Percentiles rank a stretch among this genome's conserved stretches.
Conservation (phyloP, 176 grass and related monocot species). For the Musa itinerans region DNA sequence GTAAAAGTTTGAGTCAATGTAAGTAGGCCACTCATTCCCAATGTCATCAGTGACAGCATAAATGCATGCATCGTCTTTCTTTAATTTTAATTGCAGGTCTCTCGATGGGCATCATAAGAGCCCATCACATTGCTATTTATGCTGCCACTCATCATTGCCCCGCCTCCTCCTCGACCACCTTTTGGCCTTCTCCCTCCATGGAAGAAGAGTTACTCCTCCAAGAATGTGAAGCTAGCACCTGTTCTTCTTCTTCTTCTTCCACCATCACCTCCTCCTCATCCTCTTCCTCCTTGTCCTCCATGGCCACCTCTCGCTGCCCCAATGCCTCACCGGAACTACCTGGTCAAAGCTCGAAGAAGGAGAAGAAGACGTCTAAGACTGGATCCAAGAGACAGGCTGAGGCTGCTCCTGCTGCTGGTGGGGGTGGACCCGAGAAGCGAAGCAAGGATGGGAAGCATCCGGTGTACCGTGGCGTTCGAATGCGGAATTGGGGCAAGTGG, state of each 20-base stretch:
- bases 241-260: constrained; percentile 26
- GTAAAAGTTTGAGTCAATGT: neutral
- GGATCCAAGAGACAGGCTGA: neutral
- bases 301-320: constrained; percentile 16
- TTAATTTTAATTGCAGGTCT: neutral
- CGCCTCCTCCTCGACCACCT: neutral
- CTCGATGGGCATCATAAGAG: constrained; percentile 32
- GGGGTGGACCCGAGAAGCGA: constrained; percentile 27
- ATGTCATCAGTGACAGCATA: neutral
- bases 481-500: constrained; percentile 98
- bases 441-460: constrained; percentile 83
- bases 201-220: constrained; percentile 23
- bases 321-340: constrained; percentile 23
- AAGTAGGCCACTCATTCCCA: neutral
- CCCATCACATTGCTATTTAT: constrained; percentile 26
- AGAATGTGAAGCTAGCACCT: constrained; percentile 29
- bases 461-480: constrained; percentile 75
- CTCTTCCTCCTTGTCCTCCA: constrained; percentile 38
- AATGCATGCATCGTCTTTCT: too few relatives aligned
- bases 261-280: constrained; percentile 43
- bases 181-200: neutral
- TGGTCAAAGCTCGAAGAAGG: neutral
- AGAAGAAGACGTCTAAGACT: neutral
- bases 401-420: neutral
- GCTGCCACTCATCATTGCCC: constrained; percentile 12